phyloP scores from a whole-genome alignment of 768 basidiomycete species.

The Mrakia blollopis region DNA sequence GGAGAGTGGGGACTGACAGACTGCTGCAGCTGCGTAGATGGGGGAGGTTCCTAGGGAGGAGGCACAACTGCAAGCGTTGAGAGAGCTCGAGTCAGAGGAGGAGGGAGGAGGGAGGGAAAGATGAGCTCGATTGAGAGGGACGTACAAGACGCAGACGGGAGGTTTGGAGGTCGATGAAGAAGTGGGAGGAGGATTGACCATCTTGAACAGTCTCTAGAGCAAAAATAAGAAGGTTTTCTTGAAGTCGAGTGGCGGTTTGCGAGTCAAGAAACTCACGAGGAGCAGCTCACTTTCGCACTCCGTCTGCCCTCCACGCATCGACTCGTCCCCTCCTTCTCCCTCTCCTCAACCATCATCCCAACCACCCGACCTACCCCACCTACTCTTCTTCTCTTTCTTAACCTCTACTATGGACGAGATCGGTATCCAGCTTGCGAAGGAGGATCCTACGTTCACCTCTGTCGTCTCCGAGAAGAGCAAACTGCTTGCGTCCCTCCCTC shows the following conservation, averaged over 20 bases:
- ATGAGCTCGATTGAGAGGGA: background rate
- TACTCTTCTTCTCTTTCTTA: background rate
- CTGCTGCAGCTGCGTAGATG: background rate
- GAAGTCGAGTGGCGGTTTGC: too few species aligned
- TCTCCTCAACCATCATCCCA: background rate
- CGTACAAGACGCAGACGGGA: constrained; percentile 17
- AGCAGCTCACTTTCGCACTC: too few species aligned
- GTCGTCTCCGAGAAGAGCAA: constrained; percentile 84
- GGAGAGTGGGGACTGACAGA: constrained; percentile 10
- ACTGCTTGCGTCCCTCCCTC: constrained; percentile 76
- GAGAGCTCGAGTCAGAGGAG: background rate
- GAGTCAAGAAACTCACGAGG: too few species aligned
- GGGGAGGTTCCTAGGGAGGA: constrained; percentile 14
- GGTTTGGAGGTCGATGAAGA: background rate
- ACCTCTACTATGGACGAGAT: constrained; percentile 68
- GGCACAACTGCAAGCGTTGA: background rate
- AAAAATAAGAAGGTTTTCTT: too few species aligned
- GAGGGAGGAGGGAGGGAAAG: background rate
- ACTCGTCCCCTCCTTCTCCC: background rate
- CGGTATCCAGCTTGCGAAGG: constrained; percentile 52
- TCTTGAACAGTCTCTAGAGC: too few species aligned
- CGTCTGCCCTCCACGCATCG: too few species aligned
- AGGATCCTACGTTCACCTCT: constrained; percentile 88
- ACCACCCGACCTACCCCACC: background rate
- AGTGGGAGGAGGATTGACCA: background rate